Conservation (phyloP, 202 grass and related monocot species). For the Carex arenaria region DNA sequence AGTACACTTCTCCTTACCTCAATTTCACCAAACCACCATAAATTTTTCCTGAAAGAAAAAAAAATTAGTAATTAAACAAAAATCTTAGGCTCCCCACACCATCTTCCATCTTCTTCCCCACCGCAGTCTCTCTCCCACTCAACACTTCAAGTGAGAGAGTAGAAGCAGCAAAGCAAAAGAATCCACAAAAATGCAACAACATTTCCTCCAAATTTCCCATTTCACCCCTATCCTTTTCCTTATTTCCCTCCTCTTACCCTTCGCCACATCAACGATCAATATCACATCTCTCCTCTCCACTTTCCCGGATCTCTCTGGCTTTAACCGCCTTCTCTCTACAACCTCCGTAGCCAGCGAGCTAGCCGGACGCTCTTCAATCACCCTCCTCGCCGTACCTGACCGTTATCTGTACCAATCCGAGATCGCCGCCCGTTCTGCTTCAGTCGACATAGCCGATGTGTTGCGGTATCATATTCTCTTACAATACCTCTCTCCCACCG, state of each 20-base stretch:
- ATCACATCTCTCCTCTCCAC: conserved; percentile 64
- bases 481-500: conserved; percentile 79
- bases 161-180: neutral
- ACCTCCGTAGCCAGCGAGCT: conserved; percentile 60
- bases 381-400: conserved; percentile 83
- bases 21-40: conserved; percentile 17
- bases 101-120: conserved; percentile 13
- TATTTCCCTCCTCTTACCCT: conserved; percentile 27
- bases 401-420: conserved; percentile 55
- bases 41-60: conserved; percentile 7
- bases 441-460: conserved; percentile 82
- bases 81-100: neutral
- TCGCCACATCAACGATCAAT: conserved; percentile 33
- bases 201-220: conserved; percentile 25
- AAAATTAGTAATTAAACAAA: conserved; percentile 3
- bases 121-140: conserved; percentile 6
- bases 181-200: conserved; percentile 32
- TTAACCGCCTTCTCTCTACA: conserved; percentile 60
- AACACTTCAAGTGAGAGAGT: neutral
- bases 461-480: conserved; percentile 95
- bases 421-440: conserved; percentile 47
- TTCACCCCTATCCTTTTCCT: conserved; percentile 26
- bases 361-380: conserved; percentile 64
- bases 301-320: conserved; percentile 58
- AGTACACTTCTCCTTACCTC: conserved; percentile 1